Percentiles rank a stretch among this genome's conserved stretches.
Evolutionary conservation across 495 filamentous ascomycete genomes (phyloP).

Genomic region (Chaetomium cochliodes): DNA sequence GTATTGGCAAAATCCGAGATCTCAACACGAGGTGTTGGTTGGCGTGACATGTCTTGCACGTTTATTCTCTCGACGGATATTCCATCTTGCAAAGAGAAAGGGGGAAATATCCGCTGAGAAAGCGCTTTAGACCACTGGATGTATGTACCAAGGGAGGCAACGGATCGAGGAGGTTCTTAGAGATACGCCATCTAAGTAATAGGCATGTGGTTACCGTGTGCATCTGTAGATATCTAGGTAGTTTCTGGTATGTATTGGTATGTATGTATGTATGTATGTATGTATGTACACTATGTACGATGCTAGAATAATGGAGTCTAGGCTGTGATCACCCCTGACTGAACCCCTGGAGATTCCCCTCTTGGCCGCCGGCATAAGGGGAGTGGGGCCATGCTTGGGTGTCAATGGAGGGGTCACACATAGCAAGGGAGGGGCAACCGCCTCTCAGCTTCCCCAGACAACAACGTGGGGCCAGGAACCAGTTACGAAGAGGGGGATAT

Average conservation of each 20-base stretch:
- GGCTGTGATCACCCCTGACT: not conserved
- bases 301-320: not conserved
- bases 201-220: no score
- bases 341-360: not conserved
- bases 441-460: conserved; percentile 23
- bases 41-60: not conserved
- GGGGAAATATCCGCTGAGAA: not conserved
- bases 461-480: conserved; percentile 21
- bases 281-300: no score
- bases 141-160: no score
- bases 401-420: conserved; percentile 14
- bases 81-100: no score
- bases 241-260: no score
- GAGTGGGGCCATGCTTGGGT: not conserved
- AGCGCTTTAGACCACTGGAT: not conserved
- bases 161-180: no score
- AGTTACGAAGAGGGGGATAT: conserved; percentile 5
- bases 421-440: not conserved
- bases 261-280: no score
- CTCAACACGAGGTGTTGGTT: not conserved
- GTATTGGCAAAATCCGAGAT: not conserved
- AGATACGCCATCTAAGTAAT: no score
- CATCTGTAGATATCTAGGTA: no score
- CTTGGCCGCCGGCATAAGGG: not conserved
- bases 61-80: not conserved